Base-by-base conservation (phyloP, 1,139 yeast species). In the Kurtzmaniella natalensis region DNA sequence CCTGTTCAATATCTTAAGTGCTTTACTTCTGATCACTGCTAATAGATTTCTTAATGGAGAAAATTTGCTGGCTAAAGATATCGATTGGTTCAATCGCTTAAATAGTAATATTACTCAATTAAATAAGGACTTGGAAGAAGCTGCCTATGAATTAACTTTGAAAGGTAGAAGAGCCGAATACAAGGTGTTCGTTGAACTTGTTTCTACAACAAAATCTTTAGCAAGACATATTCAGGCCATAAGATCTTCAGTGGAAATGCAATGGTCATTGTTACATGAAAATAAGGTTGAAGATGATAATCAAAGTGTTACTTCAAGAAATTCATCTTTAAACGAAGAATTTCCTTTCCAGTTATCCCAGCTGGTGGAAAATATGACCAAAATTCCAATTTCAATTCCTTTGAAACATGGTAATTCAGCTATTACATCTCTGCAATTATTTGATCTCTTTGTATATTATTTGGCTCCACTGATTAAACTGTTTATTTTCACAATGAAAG, bases 401-500 rank as follows among this genome's bases (percentile, higher is more conserved):
- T 43, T 51, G 2, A 39, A 44, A 5, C 40, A 48, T 22, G 55
- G 49, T 25, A 48, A 50, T 16, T 50, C 54, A 8, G 73, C 67
- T 1, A 56, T 59, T 7, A 60, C 65, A 36, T 59, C 78, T 0
- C 55, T 61, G 17, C 81, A 78, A 44, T 58, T 83, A 15, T 82
- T 82, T 53, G 78, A 77, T 36, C 51, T 81, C 28, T 85, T 84
- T 53, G 78, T 81, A 3, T 72, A 71, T 43, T 70, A 79, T 45
- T 61, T 85, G 32, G 84, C 89, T 0, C 94, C 94, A 0, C 79
- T 89, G 0, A 71, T 82, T 55, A 76, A 76, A 47, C 78, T 87
- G 2, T 76, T 80, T 42, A 69, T 77, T 1, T 76, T 71, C 46
- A 82, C 92, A 0, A 60, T 84, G 30, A 70, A 76, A 38, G 78